Evolutionary conservation across 1,139 yeast species (phyloP).

Genomic region (Sugiyamaella paludigena): DNA sequence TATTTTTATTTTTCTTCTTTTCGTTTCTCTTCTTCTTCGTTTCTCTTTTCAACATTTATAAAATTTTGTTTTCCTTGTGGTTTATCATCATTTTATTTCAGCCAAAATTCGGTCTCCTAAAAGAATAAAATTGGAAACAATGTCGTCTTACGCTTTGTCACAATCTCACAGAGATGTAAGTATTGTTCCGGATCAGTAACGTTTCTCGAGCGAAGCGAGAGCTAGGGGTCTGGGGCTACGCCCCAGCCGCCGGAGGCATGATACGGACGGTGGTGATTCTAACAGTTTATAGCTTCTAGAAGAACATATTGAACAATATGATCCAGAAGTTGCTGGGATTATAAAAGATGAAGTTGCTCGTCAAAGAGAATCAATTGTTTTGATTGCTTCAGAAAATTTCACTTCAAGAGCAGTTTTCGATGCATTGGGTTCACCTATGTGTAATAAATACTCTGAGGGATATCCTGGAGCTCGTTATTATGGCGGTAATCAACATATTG

Average conservation of each 20-base stretch:
- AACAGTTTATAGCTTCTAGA: constrained; percentile 29
- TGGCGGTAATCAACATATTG: constrained; percentile 95
- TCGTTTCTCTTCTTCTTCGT: too few species aligned
- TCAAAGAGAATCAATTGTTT: constrained; percentile 85
- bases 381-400: constrained; percentile 93
- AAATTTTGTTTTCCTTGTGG: too few species aligned
- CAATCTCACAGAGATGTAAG: constrained; percentile 34
- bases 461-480: constrained; percentile 97
- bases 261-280: too few species aligned
- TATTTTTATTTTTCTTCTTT: too few species aligned
- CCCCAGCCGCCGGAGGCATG: too few species aligned
- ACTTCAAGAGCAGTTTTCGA: constrained; percentile 95
- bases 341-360: constrained; percentile 71
- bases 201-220: too few species aligned
- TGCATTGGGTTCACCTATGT: constrained; percentile 92
- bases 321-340: constrained; percentile 83
- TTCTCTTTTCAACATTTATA: too few species aligned
- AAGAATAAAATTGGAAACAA: constrained; percentile 20
- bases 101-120: constrained; percentile 18
- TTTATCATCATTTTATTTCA: background rate
- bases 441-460: constrained; percentile 97
- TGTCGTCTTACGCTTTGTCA: constrained; percentile 36
- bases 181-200: background rate
- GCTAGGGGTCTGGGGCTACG: too few species aligned
- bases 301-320: constrained; percentile 49